These are phyloP conservation scores for Leptographium lundbergii DNA, from an alignment of 2,329 filamentous ascomycete genomes.

Conservation along the genomic window DNA sequence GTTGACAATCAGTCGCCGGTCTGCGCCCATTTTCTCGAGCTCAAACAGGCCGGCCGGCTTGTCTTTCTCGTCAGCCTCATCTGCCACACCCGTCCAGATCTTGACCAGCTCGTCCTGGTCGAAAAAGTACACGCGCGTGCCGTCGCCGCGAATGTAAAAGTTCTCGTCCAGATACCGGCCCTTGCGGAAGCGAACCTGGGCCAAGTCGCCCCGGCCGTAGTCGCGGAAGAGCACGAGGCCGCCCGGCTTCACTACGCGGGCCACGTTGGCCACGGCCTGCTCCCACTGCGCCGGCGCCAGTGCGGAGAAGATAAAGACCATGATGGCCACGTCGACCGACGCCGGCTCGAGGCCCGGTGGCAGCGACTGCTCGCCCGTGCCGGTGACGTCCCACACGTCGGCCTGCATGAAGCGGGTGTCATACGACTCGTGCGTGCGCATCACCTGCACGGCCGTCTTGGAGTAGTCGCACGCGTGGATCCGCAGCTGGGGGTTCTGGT, in stretches of 20 bases:
- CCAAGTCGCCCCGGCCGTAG: conserved; percentile 89
- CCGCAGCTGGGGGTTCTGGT: conserved; percentile 68
- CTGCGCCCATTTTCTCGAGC: conserved; percentile 66
- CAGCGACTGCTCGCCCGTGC: conserved; percentile 37
- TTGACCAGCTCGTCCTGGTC: conserved; percentile 67
- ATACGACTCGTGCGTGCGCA: conserved; percentile 70
- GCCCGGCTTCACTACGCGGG: conserved; percentile 74
- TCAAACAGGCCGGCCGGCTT: conserved; percentile 39
- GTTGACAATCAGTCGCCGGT: conserved; percentile 85
- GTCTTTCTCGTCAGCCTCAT: background rate
- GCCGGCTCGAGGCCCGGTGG: conserved; percentile 65
- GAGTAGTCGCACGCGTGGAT: conserved; percentile 95
- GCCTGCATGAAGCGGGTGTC: conserved; percentile 57
- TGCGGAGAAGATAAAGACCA: conserved; percentile 97
- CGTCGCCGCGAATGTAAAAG: conserved; percentile 92
- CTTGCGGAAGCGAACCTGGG: conserved; percentile 95
- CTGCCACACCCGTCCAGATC: conserved; percentile 51
- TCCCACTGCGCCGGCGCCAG: conserved; percentile 76
- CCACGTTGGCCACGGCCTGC: conserved; percentile 68
- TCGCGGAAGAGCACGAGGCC: conserved; percentile 93
- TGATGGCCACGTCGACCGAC: conserved; percentile 81
- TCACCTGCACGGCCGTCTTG: conserved; percentile 87
- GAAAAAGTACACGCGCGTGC: conserved; percentile 95
- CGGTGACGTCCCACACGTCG: conserved; percentile 87
- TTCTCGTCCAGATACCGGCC: conserved; percentile 90